A percentile compares a stretch with the other conserved stretches of the same genome.
Evolutionary conservation across 768 basidiomycete species (phyloP).

Genomic region (Gymnopilus dilepis): DNA sequence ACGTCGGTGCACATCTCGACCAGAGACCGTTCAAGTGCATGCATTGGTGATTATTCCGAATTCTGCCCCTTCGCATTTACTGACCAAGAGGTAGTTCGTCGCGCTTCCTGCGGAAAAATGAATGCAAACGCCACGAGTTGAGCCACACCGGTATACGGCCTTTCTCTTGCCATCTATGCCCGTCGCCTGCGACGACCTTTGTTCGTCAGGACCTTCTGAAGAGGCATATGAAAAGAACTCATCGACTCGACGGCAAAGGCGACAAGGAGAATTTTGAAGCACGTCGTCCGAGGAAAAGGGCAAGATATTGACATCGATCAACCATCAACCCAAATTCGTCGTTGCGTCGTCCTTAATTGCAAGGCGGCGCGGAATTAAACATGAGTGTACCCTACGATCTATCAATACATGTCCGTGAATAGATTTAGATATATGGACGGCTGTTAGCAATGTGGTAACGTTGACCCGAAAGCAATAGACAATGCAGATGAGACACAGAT

Average conservation of each 20-base stretch:
- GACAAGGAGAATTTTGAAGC: constrained; percentile 35
- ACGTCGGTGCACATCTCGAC: constrained; percentile 74
- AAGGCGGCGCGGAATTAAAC: background rate
- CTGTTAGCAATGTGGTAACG: constrained; percentile 18
- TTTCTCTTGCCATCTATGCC: constrained; percentile 62
- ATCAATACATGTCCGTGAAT: constrained; percentile 24
- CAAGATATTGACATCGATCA: constrained; percentile 15
- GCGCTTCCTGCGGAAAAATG: constrained; percentile 75
- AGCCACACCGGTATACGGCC: constrained; percentile 66
- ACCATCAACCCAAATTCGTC: too few species aligned
- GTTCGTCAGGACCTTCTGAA: constrained; percentile 72
- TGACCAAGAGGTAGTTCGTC: constrained; percentile 47
- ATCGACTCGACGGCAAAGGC: constrained; percentile 42
- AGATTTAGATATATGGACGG: constrained; percentile 19
- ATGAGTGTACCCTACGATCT: constrained; percentile 15
- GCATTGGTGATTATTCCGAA: constrained; percentile 56
- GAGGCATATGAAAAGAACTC: constrained; percentile 65
- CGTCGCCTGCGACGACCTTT: constrained; percentile 52
- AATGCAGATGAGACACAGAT: constrained; percentile 19
- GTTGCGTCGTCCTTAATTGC: background rate
- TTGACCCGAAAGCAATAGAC: constrained; percentile 21
- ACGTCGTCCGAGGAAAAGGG: constrained; percentile 29
- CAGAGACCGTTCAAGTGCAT: constrained; percentile 68
- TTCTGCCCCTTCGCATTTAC: background rate
- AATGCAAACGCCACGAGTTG: constrained; percentile 76